Evolutionary conservation across 805 yeast genomes (phyloP), one percentile per base, ranked within the genome.

Genomic region (Hanseniaspora valbyensis): DNA sequence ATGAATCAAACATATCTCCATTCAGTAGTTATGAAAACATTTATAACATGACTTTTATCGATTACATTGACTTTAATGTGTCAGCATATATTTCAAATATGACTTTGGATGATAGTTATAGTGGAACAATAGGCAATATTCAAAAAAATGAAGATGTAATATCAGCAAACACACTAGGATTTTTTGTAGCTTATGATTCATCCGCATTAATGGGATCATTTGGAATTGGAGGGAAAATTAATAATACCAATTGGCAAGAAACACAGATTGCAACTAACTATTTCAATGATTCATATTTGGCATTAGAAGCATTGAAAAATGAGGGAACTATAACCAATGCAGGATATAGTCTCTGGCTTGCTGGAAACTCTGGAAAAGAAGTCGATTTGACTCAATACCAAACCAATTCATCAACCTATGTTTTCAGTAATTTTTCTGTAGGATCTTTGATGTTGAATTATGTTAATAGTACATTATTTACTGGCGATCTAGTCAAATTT

Each of bases 401-500:
- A 4, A 34, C 14, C 7, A 10, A 19, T 22, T 10, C 26, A 7
- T 6, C 9, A 10, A 4, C 7, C n/a, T 25, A 40, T 25, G 14
- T 7, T 25, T 41, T 29, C 18, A 41, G 44, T 21, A 41, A 16
- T 13, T 41, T 18, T 41, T 19, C 44, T 22, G 44, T 41, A 8
- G 44, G 44, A 18, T 28, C 36, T 9, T 29, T 41, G 19, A 37
- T 25, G 24, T 30, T 16, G 38, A 43, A 25, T 16, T 42, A 26
- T 19, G 41, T 44, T n/a, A 38, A 41, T 19, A 41, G 36, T 19
- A 18, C 36, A 4, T 67, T 69, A 42, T 74, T 61, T 53, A 55
- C 56, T 6, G 83, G 80, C 0, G 67, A 70, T 29, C 60, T 81
- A n/a, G 72, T 70, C 25, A 61, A 64, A 38, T 81, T 72, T 56